Base-by-base conservation (phyloP, 1,139 yeast species). In the Protomyces macrosporus region DNA sequence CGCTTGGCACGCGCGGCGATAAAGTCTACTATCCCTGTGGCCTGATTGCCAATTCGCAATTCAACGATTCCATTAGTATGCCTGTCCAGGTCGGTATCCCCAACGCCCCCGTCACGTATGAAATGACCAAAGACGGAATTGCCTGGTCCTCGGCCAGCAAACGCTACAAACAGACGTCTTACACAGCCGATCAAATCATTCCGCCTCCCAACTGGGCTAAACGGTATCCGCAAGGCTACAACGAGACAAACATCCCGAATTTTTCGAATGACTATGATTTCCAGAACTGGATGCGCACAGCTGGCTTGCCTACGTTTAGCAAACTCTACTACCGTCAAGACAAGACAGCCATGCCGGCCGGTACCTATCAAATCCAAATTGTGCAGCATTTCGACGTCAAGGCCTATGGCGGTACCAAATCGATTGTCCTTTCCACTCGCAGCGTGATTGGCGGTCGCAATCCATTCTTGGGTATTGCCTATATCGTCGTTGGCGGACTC, bases 251-350 rank as follows among this genome's bases (percentile, higher is more conserved):
- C 72, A 98, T 98, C 3, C 62, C 62, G 7, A 93, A 93, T 73
- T 78, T 89, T 55, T 80, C 86, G 23, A 40, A 59, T 23, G 76
- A 78, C 7, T 83, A 80, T 67, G 90, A 89, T 71, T 85, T 93
- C 73, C 98, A 93, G 76, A 93, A 91, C 74, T 93, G 99, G 99
- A 91, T 93, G 97, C 85, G 90, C 71, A 86, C 98, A 1, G 87
- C 97, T 3, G 98, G 93, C 0, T 80, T 95, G 67, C 86, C 98
- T 7, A 84, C 84, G 37, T 93, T 95, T 73, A 84, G 88, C 71
- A 90, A 90, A 75, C 78, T 93, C 72, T 90, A 87, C 3, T 78
- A 85, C 68, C 84, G 96, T 72, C 91, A 91, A 73, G 95, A 90
- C 73, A 74, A 85, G 53, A 83, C 83, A 40, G 74, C 77, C 2